Evolutionary conservation across 345 rosid species (phyloP).

Genomic region (Kernera saxatilis): DNA sequence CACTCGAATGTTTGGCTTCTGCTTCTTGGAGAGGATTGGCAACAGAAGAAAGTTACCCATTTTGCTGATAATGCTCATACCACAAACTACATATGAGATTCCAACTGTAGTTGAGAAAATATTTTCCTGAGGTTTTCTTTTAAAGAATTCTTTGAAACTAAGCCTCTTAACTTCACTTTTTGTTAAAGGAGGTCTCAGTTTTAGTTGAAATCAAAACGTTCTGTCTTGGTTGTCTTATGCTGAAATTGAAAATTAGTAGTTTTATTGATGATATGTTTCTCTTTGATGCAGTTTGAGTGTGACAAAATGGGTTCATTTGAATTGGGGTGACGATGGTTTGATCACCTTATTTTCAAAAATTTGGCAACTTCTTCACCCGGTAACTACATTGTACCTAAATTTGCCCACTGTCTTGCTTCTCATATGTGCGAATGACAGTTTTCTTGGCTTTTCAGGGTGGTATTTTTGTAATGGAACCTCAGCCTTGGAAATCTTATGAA

Average conservation of each 20-base stretch:
- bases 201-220: background rate
- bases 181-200: background rate
- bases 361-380: conserved; percentile 78
- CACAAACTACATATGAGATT: background rate
- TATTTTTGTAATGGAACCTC: conserved; percentile 82
- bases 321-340: conserved; percentile 95
- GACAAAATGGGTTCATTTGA: conserved; percentile 96
- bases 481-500: conserved; percentile 94
- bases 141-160: background rate
- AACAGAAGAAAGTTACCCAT: background rate
- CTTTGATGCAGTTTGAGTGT: conserved; percentile 70
- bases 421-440: background rate
- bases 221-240: background rate
- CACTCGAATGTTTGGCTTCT: background rate
- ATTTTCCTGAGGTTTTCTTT: background rate
- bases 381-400: conserved; percentile 14
- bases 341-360: conserved; percentile 64
- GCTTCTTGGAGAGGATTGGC: no score
- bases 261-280: background rate
- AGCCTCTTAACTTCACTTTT: background rate
- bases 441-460: conserved; percentile 64
- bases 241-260: background rate
- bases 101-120: background rate
- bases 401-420: background rate
- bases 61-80: no score